Base-by-base conservation (phyloP, 345 rosid species). In the Firmiana major region DNA sequence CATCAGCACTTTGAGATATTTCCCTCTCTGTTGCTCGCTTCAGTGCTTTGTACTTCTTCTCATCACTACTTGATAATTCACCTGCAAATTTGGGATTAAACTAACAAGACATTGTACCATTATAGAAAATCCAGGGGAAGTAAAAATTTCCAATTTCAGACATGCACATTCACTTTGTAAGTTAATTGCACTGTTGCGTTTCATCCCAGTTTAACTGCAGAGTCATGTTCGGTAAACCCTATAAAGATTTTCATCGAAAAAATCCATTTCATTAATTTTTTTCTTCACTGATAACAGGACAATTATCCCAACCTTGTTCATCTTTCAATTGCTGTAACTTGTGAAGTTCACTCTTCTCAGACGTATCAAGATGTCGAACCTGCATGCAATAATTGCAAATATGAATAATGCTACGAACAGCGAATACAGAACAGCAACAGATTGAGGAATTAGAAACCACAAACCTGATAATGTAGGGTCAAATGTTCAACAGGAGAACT, bases 401-500 rank as follows among this genome's bases (percentile, higher is more conserved):
- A 45, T 49, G 71, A 75, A 70, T 53, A 45, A 63, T 60, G 53
- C 75, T 31, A 71, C 34, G 57, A 58, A 57, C 9, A 12, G 34
- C 36, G 42, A 62, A 40, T 12, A 21, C 8, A 13, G 15, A 70
- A 63, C 46, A 63, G 34, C 49, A 21, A 38, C 5, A 73, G 6
- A 80, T 63, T 19, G 62, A 26, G 48, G 42, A 76, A 77, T 19
- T 68, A 62, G 71, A 83, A 51, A 60, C 40, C 66, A 77, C 86
- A 76, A 84, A 97, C 99, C 98, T 97, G 99, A 90, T 97, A 97
- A 79, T 97, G 99, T 77, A 97, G 97, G 68, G 98, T 97, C 83
- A 97, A 87, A 90, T 97, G 98, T 85, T 97, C 99, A 80, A 97
- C 97, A 59, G 99, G 99, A 75, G 98, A 94, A 80, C 98, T 94